Base-by-base conservation (phyloP, 2,329 filamentous ascomycete genomes). In the Fusarium continuum region DNA sequence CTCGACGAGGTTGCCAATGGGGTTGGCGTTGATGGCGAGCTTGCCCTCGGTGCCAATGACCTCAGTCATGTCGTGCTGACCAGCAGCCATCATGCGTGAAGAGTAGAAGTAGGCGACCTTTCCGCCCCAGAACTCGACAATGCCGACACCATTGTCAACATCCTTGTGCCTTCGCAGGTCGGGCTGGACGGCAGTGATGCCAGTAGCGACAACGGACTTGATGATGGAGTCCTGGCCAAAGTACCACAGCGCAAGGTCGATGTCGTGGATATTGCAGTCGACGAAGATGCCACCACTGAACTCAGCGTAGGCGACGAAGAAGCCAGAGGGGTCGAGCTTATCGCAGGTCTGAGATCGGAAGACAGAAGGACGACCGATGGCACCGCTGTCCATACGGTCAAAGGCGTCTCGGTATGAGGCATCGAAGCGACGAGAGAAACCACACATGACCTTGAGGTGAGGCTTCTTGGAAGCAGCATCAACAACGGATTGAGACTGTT, bases 231-330 rank as follows among this genome's bases (percentile, higher is more conserved):
- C 70, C 29, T 75, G 68, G 35, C 70, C 72, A 31, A 75, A 72
- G 64, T 73, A 75, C 74, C 74, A 75, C 25, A 75, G 58, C 0
- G 74, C 68, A 25, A 75, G 69, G 45, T 75, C 73, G 41, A 91
- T 90, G 67, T 91, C 88, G 77, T 91, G 88, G 69, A 91, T 86
- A 46, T 84, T 86, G 76, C 85, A 88, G 77, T 91, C 88, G 54
- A 90, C 88, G 67, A 91, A 91, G 71, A 90, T 89, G 19, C 88
- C 88, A 28, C 88, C 88, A 2, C 79, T 84, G 75, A 84, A 87
- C 66, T 86, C 79, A 11, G 88, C 86, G 74, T 90, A 91, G 25
- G 82, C 79, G 50, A 91, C 86, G 73, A 90, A 91, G 80, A 90
- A 91, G 44, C 88, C 88, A 0, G 80, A 81, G 0, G 86, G 85